Base-by-base conservation (phyloP, 2,329 filamentous ascomycete genomes). In the Cucurbitaria berberidis region DNA sequence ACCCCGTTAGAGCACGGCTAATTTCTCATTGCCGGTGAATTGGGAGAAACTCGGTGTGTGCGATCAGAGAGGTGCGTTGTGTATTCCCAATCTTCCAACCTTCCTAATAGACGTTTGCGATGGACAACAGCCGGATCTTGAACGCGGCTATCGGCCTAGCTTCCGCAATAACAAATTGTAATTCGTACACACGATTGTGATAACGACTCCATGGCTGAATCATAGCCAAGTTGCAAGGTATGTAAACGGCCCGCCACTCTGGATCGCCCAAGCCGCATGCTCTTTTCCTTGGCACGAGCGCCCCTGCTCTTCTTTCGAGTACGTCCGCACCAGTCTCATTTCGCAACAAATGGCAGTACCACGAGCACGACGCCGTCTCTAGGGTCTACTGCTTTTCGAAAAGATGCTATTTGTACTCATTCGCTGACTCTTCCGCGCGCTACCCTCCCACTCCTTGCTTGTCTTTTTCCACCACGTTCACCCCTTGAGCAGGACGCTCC, bases 271-370 rank as follows among this genome's bases (percentile, higher is more conserved):
- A 56, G 57, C 57, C 56, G 57, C 57, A 56, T 56, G 6, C 13
- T 50, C 47, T 48, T 49, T 46, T 48, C 40, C 60, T 55, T 63
- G 60, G 62, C 55, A 53, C 53, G 47, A 58, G 62, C 61, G 51
- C 55, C 51, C 49, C 50, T 60, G n/a, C n/a, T 53, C 54, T 53
- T 64, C 56, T 49, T 58, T 56, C 53, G 53, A 52, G 49, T 58
- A 58, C 52, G 48, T 60, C 55, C 53, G 54, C 48, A 60, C 59
- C 57, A 58, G 51, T 49, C 56, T 52, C 53, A 19, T 59, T 59
- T 63, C 60, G 64, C 67, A 70, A 70, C 73, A 69, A 69, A 74
- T 73, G 68, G 72, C 62, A 72, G 69, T 72, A 68, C 67, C 62
- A 54, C 53, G 53, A 66, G 60, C 62, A 63, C 52, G 55, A 62